phyloP scores from a whole-genome alignment of 164 flowering plant genomes.

The Saururus chinensis region DNA sequence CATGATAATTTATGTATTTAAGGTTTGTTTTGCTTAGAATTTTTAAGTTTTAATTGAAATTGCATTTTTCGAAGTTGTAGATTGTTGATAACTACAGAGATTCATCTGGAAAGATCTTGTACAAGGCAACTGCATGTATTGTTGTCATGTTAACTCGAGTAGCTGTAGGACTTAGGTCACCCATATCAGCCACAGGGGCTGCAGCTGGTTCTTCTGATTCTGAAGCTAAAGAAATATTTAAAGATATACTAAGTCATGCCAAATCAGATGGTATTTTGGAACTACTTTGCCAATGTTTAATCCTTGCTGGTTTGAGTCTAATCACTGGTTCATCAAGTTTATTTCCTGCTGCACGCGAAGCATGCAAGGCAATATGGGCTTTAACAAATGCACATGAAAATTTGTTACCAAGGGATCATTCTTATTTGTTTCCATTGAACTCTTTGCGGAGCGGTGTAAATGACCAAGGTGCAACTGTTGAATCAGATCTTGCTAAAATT shows the following conservation, averaged over 20 bases:
- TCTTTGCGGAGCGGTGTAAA: slow-evolving; percentile 35
- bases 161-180: slow-evolving; percentile 37
- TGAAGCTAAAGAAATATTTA: slow-evolving; percentile 24
- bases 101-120: slow-evolving; percentile 52
- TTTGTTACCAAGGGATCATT: slow-evolving; percentile 28
- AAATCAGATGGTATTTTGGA: slow-evolving; percentile 52
- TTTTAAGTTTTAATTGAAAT: neutral
- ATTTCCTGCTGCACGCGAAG: slow-evolving; percentile 77
- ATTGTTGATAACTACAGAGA: slow-evolving; percentile 43
- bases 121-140: slow-evolving; percentile 63
- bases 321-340: slow-evolving; percentile 63
- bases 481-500: slow-evolving; percentile 39
- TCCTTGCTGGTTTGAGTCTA: slow-evolving; percentile 60
- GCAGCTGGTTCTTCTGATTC: slow-evolving; percentile 20
- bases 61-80: slow-evolving; percentile 23
- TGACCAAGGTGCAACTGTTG: slow-evolving; percentile 28
- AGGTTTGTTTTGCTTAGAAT: neutral
- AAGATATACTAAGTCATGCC: slow-evolving; percentile 60
- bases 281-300: slow-evolving; percentile 48
- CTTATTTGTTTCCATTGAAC: slow-evolving; percentile 46
- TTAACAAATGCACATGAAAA: slow-evolving; percentile 59
- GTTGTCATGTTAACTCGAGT: slow-evolving; percentile 47
- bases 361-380: slow-evolving; percentile 80
- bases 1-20: neutral
- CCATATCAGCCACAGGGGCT: slow-evolving; percentile 16